Evolutionary conservation across 768 basidiomycete species (phyloP).

Genomic region (Mrakia blollopis): DNA sequence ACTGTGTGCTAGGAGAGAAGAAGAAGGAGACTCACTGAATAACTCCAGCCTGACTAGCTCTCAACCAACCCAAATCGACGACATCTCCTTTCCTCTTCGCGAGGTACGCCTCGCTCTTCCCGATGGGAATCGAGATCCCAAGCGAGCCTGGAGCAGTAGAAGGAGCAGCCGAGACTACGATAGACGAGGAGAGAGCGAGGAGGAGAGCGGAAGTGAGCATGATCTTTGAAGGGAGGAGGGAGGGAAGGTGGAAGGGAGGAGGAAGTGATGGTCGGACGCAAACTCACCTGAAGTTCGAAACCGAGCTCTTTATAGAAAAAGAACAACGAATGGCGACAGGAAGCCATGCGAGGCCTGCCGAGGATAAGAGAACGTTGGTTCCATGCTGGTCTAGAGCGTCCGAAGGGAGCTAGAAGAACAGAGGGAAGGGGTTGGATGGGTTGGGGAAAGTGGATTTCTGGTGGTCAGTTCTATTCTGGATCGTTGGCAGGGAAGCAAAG

Average conservation of each 20-base stretch:
- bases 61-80: not conserved
- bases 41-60: not conserved
- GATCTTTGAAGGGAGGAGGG: not conserved
- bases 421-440: no score
- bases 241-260: not conserved
- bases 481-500: no score
- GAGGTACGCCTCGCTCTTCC: not conserved
- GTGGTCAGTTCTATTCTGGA: no score
- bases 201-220: not conserved
- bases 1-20: no score
- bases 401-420: no score
- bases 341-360: no score
- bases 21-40: constrained; percentile 2
- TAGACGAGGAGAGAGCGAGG: not conserved
- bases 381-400: no score
- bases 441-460: no score
- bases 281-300: not conserved
- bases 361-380: no score
- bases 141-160: not conserved
- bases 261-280: not conserved
- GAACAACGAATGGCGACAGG: no score
- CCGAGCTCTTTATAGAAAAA: no score
- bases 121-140: not conserved
- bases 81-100: not conserved
- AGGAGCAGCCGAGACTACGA: not conserved